Base-by-base conservation (phyloP, 2,329 filamentous ascomycete species). In the Pseudophaeomoniella oleicola region DNA sequence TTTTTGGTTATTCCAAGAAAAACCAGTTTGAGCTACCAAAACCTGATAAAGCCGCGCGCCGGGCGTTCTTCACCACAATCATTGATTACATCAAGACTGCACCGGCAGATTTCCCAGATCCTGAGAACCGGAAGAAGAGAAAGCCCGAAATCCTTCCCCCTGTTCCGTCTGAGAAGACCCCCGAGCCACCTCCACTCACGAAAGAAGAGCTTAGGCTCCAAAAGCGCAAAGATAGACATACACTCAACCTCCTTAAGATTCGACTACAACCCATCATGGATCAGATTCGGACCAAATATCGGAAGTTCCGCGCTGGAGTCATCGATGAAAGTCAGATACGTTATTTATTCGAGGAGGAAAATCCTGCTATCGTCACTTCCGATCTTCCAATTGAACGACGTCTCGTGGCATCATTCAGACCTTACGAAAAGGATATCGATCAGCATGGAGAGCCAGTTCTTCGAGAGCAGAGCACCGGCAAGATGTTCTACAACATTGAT, bases 221-320 rank as follows among this genome's bases (percentile, higher is more conserved):
- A 54, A 81, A 81, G 58, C 81, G 85, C 57, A 74, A 75, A 43
- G 92, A 98, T 51, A 78, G 84, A 34, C 77, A 88, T 44, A 74
- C 79, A 9, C 68, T 96, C 37, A 94, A 96, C 54, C 65, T 80
- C 40, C 65, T 98, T 45, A 98, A 96, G 63, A 77, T 93, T 29
- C 68, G 80, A 37, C 75, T 98, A 37, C 87, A 94, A 56, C 85
- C 84, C 2, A 84, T 96, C 46, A 94, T 98, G 86, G 88, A 98
- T 47, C 85, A 94, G 58, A 84, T 98, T 53, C 90, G 93, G 56
- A 69, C 71, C 42, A 86, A 81, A 53, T 93, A 94, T 61, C 83
- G 80, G 53, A 85, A 85, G 46, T 96, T 96, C 60, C 73, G 86
- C 42, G 75, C 77, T 38, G 79, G 84, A 1, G 74, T 84, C 30